Evolutionary conservation across 441 rosid genomes (phyloP).

Genomic region (Adansonia rubrostipa): DNA sequence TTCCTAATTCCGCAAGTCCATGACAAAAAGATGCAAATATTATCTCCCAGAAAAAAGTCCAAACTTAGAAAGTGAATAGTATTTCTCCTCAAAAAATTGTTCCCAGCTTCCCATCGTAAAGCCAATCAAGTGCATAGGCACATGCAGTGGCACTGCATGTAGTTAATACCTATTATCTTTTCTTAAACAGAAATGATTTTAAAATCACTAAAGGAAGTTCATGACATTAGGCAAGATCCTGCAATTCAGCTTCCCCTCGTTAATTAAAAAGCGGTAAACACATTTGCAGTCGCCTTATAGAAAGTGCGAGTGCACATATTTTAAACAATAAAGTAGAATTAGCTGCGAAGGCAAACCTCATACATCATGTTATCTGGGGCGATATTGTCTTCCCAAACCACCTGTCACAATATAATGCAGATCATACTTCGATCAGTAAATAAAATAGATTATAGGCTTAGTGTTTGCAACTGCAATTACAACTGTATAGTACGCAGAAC

Average conservation of each 20-base stretch:
- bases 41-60: not conserved
- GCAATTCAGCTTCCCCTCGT: not conserved
- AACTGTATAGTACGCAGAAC: not conserved
- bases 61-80: not conserved
- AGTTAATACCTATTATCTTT: not conserved
- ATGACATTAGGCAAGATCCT: not conserved
- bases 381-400: conserved; percentile 66
- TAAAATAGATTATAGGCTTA: conserved; percentile 30
- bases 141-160: not conserved
- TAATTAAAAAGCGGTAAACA: not conserved
- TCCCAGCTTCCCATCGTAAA: too few relatives aligned
- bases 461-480: conserved; percentile 29
- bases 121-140: not conserved
- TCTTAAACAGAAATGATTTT: not conserved
- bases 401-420: conserved; percentile 49
- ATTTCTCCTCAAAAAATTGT: too few relatives aligned
- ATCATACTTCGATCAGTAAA: conserved; percentile 38
- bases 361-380: conserved; percentile 75
- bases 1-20: not conserved
- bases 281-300: not conserved
- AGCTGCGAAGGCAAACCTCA: conserved; percentile 51
- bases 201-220: not conserved
- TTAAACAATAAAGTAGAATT: conserved; percentile 16
- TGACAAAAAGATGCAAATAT: not conserved
- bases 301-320: not conserved